phyloP scores from a whole-genome alignment of 2,329 filamentous ascomycete species.

The Paraphoma sp. region DNA sequence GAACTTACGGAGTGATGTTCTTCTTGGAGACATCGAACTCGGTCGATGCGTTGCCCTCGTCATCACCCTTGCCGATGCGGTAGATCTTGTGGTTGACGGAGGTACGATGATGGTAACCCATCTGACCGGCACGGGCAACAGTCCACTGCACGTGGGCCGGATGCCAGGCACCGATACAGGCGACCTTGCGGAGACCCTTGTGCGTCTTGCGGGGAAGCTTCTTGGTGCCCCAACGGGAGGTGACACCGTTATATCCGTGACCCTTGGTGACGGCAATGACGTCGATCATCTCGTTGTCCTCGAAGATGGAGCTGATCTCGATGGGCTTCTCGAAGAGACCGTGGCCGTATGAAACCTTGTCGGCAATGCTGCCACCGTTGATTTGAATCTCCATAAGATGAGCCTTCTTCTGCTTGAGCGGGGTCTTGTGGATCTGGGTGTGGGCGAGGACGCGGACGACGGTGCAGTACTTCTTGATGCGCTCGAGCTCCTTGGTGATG shows the following conservation, averaged over 20 bases:
- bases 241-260: constrained; percentile 98
- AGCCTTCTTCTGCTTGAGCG: constrained; percentile 99
- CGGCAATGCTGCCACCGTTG: constrained; percentile 94
- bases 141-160: constrained; percentile 99
- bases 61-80: constrained; percentile 91
- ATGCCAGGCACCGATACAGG: constrained; percentile 99
- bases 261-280: constrained; percentile 99
- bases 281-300: constrained; percentile 99
- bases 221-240: constrained; percentile 98
- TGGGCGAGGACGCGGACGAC: constrained; percentile 99
- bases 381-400: constrained; percentile 99
- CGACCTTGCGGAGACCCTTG: constrained; percentile 99
- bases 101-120: constrained; percentile 99
- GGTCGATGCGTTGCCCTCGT: constrained; percentile 91
- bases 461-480: constrained; percentile 99
- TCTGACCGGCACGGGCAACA: constrained; percentile 99
- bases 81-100: constrained; percentile 99
- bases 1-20: constrained; percentile 96
- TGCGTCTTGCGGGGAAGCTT: constrained; percentile 99
- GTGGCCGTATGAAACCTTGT: constrained; percentile 97
- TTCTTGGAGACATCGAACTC: constrained; percentile 99
- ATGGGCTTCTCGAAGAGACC: constrained; percentile 99
- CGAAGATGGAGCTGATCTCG: constrained; percentile 90
- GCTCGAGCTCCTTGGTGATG: constrained; percentile 97
- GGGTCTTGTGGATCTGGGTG: constrained; percentile 99